Evolutionary conservation across 768 basidiomycete species (phyloP), one percentile per base, ranked within the genome.

Genomic region (Chalciporus piperatus): DNA sequence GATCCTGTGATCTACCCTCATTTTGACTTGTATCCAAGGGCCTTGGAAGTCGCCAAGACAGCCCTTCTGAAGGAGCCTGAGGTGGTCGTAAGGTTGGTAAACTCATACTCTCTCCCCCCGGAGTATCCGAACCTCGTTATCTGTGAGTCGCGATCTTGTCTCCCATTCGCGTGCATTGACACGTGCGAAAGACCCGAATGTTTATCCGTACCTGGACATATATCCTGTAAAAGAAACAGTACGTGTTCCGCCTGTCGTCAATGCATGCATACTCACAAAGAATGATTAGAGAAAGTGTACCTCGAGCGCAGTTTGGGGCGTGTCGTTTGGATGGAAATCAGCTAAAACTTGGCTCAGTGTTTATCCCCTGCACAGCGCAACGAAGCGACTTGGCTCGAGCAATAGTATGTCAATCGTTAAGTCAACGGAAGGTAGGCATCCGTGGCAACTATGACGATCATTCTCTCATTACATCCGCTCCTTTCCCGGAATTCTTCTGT

Each of bases 21-120:
- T 53, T 64, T 78, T 27, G 65, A 70, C 19, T 51, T 76, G 10
- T 77, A 76, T 59, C 76, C 75, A 30, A 37, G 57, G 9, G 55
- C 51, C 7, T 44, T 60, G 27, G 61, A 59, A 4, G 65, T 69
- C 28, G 66, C 71, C 5, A 74, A 78, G 68, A 80, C 47, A 74
- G 79, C 53, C 64, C 83, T 20, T 78, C 81, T 39, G 82, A 85
- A 59, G 84, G 76, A 23, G n/a, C n/a, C n/a, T n/a, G n/a, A n/a
- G 23, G 14, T 56, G 4, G 42, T 23, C 13, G 47, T 50, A n/a
- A 47, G 19, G 33, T 45, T 56, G 45, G 22, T n/a, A 25, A 46
- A 54, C 35, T 23, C 45, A 12, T 45, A 53, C 19, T 23, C 47
- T 27, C 54, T 55, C 19, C n/a, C 43, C 4, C 43, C 55, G 11